phyloP scores from a whole-genome alignment of 1,284 basidiomycete species.

The Meira nashicola region DNA sequence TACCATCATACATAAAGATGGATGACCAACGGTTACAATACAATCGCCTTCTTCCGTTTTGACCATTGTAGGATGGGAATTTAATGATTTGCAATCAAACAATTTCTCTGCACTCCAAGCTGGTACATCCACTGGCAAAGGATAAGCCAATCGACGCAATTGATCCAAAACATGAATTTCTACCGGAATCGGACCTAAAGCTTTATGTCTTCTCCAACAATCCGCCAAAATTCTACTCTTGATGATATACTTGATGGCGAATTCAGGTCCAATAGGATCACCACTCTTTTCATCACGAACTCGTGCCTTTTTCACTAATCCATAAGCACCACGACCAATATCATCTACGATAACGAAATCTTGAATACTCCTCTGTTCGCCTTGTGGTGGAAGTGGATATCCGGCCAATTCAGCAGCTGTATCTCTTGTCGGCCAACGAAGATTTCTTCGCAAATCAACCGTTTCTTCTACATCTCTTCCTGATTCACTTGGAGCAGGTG shows the following conservation, averaged over 20 bases:
- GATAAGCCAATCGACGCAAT: slow-evolving; percentile 67
- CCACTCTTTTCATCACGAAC: slow-evolving; percentile 60
- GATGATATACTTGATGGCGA: slow-evolving; percentile 97
- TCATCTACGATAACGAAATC: slow-evolving; percentile 44
- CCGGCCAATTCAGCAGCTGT: slow-evolving; percentile 1
- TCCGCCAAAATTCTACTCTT: slow-evolving; percentile 96
- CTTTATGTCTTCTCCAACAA: slow-evolving; percentile 93
- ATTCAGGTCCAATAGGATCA: slow-evolving; percentile 54
- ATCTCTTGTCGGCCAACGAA: not conserved
- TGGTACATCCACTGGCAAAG: slow-evolving; percentile 24
- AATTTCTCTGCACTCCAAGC: slow-evolving; percentile 20
- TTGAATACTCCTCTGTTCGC: slow-evolving; percentile 22
- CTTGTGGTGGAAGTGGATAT: slow-evolving; percentile 9
- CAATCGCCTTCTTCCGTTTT: not conserved
- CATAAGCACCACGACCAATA: slow-evolving; percentile 82
- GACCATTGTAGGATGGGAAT: not conserved
- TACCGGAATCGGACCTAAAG: slow-evolving; percentile 92
- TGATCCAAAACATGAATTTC: slow-evolving; percentile 93
- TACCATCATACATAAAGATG: slow-evolving; percentile 84
- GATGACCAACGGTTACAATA: slow-evolving; percentile 57
- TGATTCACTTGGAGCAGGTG: not conserved
- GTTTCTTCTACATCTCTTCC: not conserved
- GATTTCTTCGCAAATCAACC: not conserved
- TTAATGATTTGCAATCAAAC: not conserved
- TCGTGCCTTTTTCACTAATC: slow-evolving; percentile 82